Conservation (phyloP, 2,329 filamentous ascomycete species). For the Ceratocystiopsis minuta region DNA sequence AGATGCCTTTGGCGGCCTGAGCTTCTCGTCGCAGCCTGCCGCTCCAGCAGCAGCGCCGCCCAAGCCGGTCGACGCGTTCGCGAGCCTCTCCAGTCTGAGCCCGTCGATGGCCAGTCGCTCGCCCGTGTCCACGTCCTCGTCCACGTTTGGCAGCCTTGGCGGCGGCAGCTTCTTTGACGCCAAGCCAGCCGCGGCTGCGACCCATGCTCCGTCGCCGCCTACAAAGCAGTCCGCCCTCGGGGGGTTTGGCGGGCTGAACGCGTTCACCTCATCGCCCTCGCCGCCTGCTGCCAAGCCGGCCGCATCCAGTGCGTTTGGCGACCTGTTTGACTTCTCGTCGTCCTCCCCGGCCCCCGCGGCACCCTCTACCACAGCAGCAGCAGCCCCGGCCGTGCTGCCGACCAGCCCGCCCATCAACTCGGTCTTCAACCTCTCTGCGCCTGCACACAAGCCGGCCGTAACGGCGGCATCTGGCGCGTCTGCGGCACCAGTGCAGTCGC, state of each 20-base stretch:
- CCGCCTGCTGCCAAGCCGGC: constrained; percentile 17
- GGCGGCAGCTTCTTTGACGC: constrained; percentile 74
- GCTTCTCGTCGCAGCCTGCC: constrained; percentile 23
- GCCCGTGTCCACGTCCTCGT: constrained; percentile 13
- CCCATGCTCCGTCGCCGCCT: no score
- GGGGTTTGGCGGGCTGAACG: constrained; percentile 42
- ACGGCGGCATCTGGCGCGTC: constrained; percentile 24
- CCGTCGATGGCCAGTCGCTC: constrained; percentile 14
- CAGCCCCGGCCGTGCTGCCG: constrained; percentile 15
- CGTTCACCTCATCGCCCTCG: constrained; percentile 13
- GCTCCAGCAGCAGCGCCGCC: constrained; percentile 8
- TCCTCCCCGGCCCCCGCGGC: constrained; percentile 27
- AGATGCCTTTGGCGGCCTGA: constrained; percentile 21
- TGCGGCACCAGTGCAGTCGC: constrained; percentile 14
- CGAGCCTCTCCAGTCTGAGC: constrained; percentile 3
- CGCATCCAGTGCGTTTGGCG: constrained; percentile 44
- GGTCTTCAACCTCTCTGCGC: constrained; percentile 62
- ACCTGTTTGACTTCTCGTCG: constrained; percentile 63
- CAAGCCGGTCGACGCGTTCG: constrained; percentile 9
- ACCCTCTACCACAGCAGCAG: constrained; percentile 17
- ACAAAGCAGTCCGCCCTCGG: constrained; percentile 26
- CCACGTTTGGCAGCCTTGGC: constrained; percentile 34
- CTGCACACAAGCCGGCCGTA: constrained; percentile 22
- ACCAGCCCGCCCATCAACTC: constrained; percentile 29
- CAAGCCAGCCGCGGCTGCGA: constrained; percentile 25